Conservation (phyloP, 2,329 filamentous ascomycete species). For the Calycina marina region DNA sequence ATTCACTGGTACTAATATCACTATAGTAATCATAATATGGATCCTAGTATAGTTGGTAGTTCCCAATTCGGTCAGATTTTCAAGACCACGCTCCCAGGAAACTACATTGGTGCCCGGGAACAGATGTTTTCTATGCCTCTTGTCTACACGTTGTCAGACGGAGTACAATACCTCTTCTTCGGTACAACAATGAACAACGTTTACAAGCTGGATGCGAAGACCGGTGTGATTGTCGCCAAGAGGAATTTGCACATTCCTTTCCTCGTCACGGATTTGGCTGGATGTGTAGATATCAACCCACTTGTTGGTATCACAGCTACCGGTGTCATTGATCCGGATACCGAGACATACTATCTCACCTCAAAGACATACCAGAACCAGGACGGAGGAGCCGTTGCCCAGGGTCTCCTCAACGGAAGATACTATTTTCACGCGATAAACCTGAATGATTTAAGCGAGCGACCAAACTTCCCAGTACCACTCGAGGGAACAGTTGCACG, state of each 20-base stretch:
- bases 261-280: conserved; percentile 29
- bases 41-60: conserved; percentile 40
- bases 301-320: conserved; percentile 11
- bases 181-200: conserved; percentile 44
- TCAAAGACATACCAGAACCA: conserved; percentile 11
- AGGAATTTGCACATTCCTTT: conserved; percentile 35
- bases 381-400: conserved; percentile 2
- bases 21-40: conserved; percentile 43
- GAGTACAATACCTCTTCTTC: conserved; percentile 37
- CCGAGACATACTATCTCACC: conserved; percentile 12
- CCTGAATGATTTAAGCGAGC: conserved; percentile 6
- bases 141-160: conserved; percentile 33
- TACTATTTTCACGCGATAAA: conserved; percentile 12
- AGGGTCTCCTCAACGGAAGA: conserved; percentile 5
- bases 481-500: conserved; percentile 7
- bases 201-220: conserved; percentile 40
- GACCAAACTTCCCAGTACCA: conserved; percentile 7
- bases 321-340: conserved; percentile 11
- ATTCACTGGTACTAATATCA: conserved; percentile 1
- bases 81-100: conserved; percentile 34
- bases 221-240: conserved; percentile 32
- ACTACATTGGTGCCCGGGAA: conserved; percentile 33
- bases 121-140: conserved; percentile 37
- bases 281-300: conserved; percentile 21
- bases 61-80: conserved; percentile 41